Conservation (phyloP, 495 filamentous ascomycete genomes). For the Penicillium bovifimosum region DNA sequence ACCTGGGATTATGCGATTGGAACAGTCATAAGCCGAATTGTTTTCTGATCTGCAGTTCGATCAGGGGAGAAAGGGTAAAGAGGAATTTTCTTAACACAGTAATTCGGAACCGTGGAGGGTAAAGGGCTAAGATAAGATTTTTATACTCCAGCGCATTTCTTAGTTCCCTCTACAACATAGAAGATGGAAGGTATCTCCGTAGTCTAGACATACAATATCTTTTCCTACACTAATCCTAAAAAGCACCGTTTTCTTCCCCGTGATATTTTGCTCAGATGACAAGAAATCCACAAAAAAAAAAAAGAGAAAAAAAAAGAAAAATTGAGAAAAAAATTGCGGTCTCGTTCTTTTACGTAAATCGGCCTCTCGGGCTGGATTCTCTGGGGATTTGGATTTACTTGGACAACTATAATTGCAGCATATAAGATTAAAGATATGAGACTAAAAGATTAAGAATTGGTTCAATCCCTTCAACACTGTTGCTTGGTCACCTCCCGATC, state of each 20-base stretch:
- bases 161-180: too few relatives aligned
- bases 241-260: constrained; percentile 4
- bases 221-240: not conserved
- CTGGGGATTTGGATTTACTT: too few relatives aligned
- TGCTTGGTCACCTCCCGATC: too few relatives aligned
- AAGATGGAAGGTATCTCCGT: too few relatives aligned
- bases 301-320: not conserved
- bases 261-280: too few relatives aligned
- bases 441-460: too few relatives aligned
- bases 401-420: too few relatives aligned
- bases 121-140: constrained; percentile 5
- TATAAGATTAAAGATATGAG: too few relatives aligned
- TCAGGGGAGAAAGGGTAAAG: not conserved
- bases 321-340: not conserved
- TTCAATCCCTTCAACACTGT: too few relatives aligned
- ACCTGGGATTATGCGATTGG: constrained; percentile 23
- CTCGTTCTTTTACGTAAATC: constrained; percentile 33
- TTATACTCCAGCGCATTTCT: too few relatives aligned
- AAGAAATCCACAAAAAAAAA: not conserved
- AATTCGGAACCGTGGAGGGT: not conserved
- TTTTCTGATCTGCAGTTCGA: constrained; percentile 8
- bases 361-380: constrained; percentile 15
- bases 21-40: constrained; percentile 26
- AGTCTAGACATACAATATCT: too few relatives aligned
- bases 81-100: too few relatives aligned